Conservation (phyloP, 2,329 filamentous ascomycete species). For the Scortechinia acanthostroma region DNA sequence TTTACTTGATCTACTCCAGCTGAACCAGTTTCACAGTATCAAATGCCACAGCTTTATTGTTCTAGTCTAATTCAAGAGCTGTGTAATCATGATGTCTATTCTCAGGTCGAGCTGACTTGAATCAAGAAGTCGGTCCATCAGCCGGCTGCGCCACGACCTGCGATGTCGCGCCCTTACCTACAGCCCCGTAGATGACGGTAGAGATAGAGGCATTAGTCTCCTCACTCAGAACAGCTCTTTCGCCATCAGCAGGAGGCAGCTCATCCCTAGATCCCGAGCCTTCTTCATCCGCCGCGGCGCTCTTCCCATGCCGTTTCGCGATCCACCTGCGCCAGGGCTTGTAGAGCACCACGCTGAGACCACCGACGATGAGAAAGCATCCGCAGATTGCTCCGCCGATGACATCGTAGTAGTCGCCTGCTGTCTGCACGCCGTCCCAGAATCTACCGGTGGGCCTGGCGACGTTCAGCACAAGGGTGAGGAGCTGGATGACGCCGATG, state of each 20-base stretch:
- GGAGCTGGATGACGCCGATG: constrained; percentile 77
- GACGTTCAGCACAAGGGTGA: constrained; percentile 73
- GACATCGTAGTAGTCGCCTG: constrained; percentile 76
- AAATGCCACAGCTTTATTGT: too few species aligned
- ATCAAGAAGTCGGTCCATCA: too few species aligned
- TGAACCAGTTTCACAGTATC: too few species aligned
- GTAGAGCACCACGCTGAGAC: constrained; percentile 69
- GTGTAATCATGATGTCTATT: too few species aligned
- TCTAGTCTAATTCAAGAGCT: too few species aligned
- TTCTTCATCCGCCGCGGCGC: background rate
- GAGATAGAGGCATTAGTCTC: too few species aligned
- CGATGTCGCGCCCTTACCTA: too few species aligned
- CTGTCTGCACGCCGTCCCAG: constrained; percentile 77
- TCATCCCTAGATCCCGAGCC: background rate
- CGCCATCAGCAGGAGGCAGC: background rate
- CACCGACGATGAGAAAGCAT: constrained; percentile 72
- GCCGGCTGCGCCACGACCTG: too few species aligned
- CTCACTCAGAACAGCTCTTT: background rate
- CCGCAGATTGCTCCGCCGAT: constrained; percentile 83
- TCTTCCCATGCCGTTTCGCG: background rate
- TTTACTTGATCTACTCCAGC: too few species aligned
- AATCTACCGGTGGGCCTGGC: constrained; percentile 70
- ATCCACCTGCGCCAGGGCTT: constrained; percentile 64
- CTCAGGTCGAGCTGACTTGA: too few species aligned
- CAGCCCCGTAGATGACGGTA: too few species aligned